Percentiles rank a stretch among this genome's conserved stretches.
These are phyloP conservation scores for Corchorus olitorius DNA, from an alignment of 345 rosid genomes.

Conservation along the genomic window DNA sequence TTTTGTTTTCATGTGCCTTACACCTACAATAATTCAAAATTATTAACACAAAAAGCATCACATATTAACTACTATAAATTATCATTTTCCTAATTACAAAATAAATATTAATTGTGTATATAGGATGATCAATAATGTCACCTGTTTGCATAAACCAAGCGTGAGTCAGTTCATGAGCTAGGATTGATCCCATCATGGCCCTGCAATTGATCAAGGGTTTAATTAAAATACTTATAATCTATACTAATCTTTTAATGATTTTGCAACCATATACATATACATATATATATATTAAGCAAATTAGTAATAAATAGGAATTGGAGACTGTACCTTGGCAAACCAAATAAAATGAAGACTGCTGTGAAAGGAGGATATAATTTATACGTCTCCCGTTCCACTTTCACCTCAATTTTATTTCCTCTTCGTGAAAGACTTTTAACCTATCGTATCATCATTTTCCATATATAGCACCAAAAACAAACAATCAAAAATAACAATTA, in stretches of 20 bases:
- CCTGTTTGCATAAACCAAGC: slow-evolving; percentile 12
- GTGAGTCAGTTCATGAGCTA: slow-evolving; percentile 24
- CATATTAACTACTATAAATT: neutral
- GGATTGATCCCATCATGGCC: slow-evolving; percentile 1
- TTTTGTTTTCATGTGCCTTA: neutral
- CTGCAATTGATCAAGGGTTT: neutral
- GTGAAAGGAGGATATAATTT: neutral
- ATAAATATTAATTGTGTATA: neutral
- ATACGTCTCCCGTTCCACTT: neutral
- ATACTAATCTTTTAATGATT: too few relatives aligned
- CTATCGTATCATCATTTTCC: neutral
- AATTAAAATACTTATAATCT: neutral
- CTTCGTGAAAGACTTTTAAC: neutral
- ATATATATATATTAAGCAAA: neutral
- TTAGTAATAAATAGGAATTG: neutral
- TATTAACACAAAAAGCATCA: too few relatives aligned
- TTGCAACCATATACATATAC: too few relatives aligned
- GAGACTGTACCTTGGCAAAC: slow-evolving; percentile 15
- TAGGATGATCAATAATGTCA: neutral
- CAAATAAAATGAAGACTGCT: neutral
- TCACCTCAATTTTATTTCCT: neutral
- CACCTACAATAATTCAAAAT: neutral
- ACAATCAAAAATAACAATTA: neutral
- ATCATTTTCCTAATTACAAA: neutral
- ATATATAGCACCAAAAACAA: neutral